These are phyloP conservation scores for Phytophthora foliorum DNA, from an alignment of 352 stramenopile species.

Conservation along the genomic window DNA sequence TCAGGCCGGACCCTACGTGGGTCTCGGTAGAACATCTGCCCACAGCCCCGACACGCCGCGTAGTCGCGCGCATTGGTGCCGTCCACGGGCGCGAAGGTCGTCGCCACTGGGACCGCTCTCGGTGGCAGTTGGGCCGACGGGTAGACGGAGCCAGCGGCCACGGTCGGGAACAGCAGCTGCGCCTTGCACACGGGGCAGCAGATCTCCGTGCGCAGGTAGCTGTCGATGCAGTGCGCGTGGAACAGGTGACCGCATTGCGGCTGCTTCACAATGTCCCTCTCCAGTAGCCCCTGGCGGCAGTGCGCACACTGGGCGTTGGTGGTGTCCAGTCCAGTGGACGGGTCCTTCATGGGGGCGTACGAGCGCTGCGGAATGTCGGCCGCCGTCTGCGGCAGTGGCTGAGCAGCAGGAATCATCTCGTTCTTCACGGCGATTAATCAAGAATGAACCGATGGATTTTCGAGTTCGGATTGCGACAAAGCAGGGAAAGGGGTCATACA, in stretches of 20 bases:
- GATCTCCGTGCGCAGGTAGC: conserved; percentile 52
- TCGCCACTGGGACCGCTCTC: conserved; percentile 32
- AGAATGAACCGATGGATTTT: conserved; percentile 19
- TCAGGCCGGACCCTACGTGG: conserved; percentile 57
- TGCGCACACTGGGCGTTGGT: conserved; percentile 45
- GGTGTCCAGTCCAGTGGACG: conserved; percentile 25
- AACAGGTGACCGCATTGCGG: conserved; percentile 71
- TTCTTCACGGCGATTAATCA: conserved; percentile 14
- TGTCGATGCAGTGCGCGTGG: conserved; percentile 68
- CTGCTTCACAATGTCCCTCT: conserved; percentile 58
- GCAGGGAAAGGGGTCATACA: neutral
- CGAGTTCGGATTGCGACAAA: conserved; percentile 15
- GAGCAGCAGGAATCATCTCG: conserved; percentile 40
- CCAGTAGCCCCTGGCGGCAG: conserved; percentile 46
- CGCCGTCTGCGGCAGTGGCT: conserved; percentile 38
- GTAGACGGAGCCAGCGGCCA: conserved; percentile 30
- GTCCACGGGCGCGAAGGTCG: conserved; percentile 42
- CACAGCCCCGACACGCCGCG: conserved; percentile 67
- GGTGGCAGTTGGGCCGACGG: conserved; percentile 24
- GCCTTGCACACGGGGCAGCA: conserved; percentile 67
- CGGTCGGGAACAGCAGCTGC: conserved; percentile 69
- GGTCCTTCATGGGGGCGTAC: conserved; percentile 30
- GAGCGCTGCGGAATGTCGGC: conserved; percentile 39
- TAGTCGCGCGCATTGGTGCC: conserved; percentile 53
- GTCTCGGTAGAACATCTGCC: conserved; percentile 73